Evolutionary conservation across 2,329 filamentous ascomycete genomes (phyloP).

Genomic region (Lecanicillium sp.): DNA sequence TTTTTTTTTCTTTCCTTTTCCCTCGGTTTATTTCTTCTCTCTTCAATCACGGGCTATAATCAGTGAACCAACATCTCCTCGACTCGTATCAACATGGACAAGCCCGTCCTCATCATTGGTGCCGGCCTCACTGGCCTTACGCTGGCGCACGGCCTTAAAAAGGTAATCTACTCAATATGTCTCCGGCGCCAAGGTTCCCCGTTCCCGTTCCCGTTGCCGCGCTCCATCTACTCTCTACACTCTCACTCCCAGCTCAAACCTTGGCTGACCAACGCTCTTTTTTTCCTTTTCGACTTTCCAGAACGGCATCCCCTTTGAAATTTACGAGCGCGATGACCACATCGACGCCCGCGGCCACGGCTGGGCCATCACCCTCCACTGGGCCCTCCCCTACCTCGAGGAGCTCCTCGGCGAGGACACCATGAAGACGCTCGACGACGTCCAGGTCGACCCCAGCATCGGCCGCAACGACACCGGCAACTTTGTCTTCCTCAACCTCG

Average conservation of each 20-base stretch:
- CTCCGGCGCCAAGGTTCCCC: too few relatives aligned
- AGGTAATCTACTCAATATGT: conserved; percentile 19
- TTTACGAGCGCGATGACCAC: conserved; percentile 27
- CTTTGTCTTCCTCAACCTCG: conserved; percentile 36
- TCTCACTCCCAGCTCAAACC: too few relatives aligned
- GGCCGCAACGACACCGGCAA: conserved; percentile 32
- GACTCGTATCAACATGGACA: conserved; percentile 13
- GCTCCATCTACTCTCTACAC: too few relatives aligned
- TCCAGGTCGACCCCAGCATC: conserved; percentile 31
- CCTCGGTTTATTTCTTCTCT: too few relatives aligned
- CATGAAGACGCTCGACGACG: conserved; percentile 20
- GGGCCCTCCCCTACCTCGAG: conserved; percentile 37
- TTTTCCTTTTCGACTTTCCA: too few relatives aligned
- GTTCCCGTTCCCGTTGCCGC: too few relatives aligned
- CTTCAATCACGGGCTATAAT: too few relatives aligned
- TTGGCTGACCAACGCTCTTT: too few relatives aligned
- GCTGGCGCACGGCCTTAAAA: conserved; percentile 31
- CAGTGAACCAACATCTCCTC: too few relatives aligned
- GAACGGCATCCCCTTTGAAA: conserved; percentile 26
- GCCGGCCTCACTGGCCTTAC: conserved; percentile 32
- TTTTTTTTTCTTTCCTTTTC: too few relatives aligned
- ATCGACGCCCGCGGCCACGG: conserved; percentile 34
- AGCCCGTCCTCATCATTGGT: conserved; percentile 31
- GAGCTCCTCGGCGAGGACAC: conserved; percentile 22
- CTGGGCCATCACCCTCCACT: conserved; percentile 57